These are phyloP conservation scores for Penicillium sclerotiorum DNA, from an alignment of 2,329 filamentous ascomycete genomes.

Conservation along the genomic window DNA sequence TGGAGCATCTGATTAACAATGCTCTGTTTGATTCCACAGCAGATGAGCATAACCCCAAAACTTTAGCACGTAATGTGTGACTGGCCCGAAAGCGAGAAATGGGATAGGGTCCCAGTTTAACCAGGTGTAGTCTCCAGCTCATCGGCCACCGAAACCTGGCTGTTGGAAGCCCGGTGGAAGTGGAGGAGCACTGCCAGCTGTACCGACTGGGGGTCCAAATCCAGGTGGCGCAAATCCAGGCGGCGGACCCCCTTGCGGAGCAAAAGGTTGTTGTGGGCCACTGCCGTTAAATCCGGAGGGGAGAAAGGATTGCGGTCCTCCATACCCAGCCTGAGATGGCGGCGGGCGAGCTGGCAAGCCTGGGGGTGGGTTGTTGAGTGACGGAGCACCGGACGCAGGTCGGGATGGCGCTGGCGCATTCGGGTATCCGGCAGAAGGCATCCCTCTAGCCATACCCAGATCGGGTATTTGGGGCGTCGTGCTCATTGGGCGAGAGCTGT, in stretches of 20 bases:
- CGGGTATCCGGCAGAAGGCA: constrained; percentile 45
- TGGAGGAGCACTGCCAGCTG: constrained; percentile 34
- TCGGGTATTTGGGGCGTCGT: constrained; percentile 33
- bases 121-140: constrained; percentile 17
- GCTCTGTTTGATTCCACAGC: no score
- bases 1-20: not conserved
- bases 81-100: no score
- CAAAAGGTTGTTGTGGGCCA: constrained; percentile 32
- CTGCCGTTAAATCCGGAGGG: constrained; percentile 42
- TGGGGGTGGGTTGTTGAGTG: constrained; percentile 50
- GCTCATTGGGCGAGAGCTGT: constrained; percentile 38
- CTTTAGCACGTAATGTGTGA: no score
- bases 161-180: constrained; percentile 49
- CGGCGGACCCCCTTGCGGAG: constrained; percentile 46
- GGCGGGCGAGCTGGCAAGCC: constrained; percentile 70
- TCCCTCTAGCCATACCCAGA: constrained; percentile 43
- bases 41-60: no score
- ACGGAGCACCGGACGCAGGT: constrained; percentile 57
- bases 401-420: constrained; percentile 49
- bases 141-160: constrained; percentile 42
- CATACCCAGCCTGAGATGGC: constrained; percentile 67
- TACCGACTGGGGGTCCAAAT: constrained; percentile 42
- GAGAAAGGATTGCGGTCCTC: constrained; percentile 56
- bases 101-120: not conserved
- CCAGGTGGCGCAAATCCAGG: constrained; percentile 56